Percentiles rank a stretch among this genome's conserved stretches.
Evolutionary conservation across 257 asterid genomes (phyloP).

Genomic region (Paulownia fortunei): DNA sequence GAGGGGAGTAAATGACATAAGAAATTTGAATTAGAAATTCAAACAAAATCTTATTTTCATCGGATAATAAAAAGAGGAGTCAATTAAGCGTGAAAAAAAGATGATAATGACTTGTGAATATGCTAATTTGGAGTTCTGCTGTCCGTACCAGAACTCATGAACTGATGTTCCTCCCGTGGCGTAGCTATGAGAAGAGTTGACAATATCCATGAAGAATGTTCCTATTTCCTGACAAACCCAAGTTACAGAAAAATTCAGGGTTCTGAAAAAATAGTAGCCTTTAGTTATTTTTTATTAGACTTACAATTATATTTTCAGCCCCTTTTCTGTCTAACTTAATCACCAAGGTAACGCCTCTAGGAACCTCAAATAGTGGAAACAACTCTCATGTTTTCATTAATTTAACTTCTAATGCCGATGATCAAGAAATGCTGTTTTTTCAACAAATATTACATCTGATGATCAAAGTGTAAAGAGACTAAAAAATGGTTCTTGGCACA

Average conservation of each 20-base stretch:
- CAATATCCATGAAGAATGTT: constrained; percentile 70
- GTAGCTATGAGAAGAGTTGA: constrained; percentile 88
- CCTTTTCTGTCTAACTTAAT: neutral
- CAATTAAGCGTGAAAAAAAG: neutral
- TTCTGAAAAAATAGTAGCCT: neutral
- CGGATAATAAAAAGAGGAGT: neutral
- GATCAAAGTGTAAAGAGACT: too few species aligned
- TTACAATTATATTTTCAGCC: neutral
- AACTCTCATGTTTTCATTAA: neutral
- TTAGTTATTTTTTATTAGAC: neutral
- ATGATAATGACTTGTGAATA: neutral
- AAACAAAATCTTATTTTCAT: too few species aligned
- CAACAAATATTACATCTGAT: too few species aligned
- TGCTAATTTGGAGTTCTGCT: neutral
- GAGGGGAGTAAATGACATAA: neutral
- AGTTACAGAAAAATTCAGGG: neutral
- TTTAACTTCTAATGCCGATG: too few species aligned
- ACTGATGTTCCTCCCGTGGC: constrained; percentile 98
- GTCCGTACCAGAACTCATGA: constrained; percentile 70
- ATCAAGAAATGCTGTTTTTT: too few species aligned
- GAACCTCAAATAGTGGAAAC: neutral
- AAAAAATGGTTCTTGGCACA: too few species aligned
- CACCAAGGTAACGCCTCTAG: neutral
- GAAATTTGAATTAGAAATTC: neutral
- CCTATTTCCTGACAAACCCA: constrained; percentile 72